These are phyloP conservation scores for Lentinula edodes DNA, from an alignment of 768 basidiomycete species.

Conservation along the genomic window DNA sequence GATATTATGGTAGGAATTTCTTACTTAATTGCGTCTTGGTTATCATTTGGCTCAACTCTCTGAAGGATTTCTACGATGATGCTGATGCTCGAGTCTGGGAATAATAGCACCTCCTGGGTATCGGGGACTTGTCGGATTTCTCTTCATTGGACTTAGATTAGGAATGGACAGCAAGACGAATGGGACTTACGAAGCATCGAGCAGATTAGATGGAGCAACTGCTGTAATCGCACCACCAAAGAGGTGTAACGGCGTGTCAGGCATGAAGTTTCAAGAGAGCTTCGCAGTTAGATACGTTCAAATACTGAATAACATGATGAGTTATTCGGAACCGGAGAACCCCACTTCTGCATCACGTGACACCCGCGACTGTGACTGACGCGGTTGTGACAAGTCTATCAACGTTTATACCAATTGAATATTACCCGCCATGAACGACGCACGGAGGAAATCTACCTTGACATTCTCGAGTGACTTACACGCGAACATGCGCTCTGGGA, in stretches of 20 bases:
- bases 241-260: slow-evolving; percentile 37
- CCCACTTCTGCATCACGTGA: not conserved
- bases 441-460: slow-evolving; percentile 53
- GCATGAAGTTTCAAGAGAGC: not conserved
- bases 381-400: not conserved
- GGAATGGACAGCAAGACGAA: not conserved
- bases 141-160: slow-evolving; percentile 17
- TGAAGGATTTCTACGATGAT: slow-evolving; percentile 83
- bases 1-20: slow-evolving; percentile 5
- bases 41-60: slow-evolving; percentile 53
- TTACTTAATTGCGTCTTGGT: slow-evolving; percentile 65
- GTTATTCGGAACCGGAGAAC: not conserved
- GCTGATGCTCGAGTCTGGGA: slow-evolving; percentile 60
- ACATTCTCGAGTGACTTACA: slow-evolving; percentile 46
- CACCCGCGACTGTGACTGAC: not conserved
- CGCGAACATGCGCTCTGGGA: slow-evolving; percentile 50
- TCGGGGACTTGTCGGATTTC: slow-evolving; percentile 82
- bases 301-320: too few species aligned
- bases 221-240: slow-evolving; percentile 87
- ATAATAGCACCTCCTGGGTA: slow-evolving; percentile 90
- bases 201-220: slow-evolving; percentile 45
- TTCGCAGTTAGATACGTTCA: too few species aligned
- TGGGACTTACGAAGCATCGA: slow-evolving; percentile 81
- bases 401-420: not conserved
- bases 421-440: slow-evolving; percentile 32